Percentiles rank a stretch among this genome's conserved stretches.
Evolutionary conservation across 495 filamentous ascomycete genomes (phyloP).

Genomic region (Aspergillus heteromorphus): DNA sequence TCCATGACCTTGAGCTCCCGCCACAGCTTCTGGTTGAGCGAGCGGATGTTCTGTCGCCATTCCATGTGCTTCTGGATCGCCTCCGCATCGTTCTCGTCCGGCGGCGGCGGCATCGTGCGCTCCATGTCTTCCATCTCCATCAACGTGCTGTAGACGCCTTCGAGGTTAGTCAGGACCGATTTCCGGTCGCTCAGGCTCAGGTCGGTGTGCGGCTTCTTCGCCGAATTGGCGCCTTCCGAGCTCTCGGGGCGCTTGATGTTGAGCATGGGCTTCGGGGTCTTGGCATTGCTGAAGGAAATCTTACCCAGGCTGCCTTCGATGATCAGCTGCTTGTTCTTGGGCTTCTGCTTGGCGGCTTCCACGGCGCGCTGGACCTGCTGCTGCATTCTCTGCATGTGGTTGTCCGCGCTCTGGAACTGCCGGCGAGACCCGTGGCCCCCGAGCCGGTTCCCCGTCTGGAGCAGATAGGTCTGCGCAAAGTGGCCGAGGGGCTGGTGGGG

Average conservation of each 20-base stretch:
- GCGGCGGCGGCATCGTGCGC: conserved; percentile 71
- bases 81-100: conserved; percentile 58
- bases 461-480: conserved; percentile 96
- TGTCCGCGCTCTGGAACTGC: conserved; percentile 74
- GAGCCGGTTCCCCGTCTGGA: conserved; percentile 78
- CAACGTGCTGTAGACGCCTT: conserved; percentile 76
- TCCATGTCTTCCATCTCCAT: conserved; percentile 95
- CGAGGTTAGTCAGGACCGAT: conserved; percentile 74
- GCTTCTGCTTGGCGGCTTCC: conserved; percentile 91
- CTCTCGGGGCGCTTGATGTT: conserved; percentile 90
- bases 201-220: conserved; percentile 39
- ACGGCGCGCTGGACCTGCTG: conserved; percentile 97
- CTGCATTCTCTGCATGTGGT: conserved; percentile 98
- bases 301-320: conserved; percentile 98
- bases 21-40: conserved; percentile 80
- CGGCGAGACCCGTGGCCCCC: conserved; percentile 58
- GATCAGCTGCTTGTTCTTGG: conserved; percentile 96
- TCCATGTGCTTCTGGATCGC: conserved; percentile 60
- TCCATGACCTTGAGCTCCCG: conserved; percentile 80
- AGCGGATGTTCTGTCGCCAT: conserved; percentile 64
- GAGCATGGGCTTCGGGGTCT: conserved; percentile 87
- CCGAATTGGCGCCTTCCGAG: conserved; percentile 42
- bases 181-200: conserved; percentile 69
- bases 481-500: conserved; percentile 88
- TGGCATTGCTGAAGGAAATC: conserved; percentile 97